phyloP scores from a whole-genome alignment of 1,139 yeast species.

The Meyerozyma elateridarum region DNA sequence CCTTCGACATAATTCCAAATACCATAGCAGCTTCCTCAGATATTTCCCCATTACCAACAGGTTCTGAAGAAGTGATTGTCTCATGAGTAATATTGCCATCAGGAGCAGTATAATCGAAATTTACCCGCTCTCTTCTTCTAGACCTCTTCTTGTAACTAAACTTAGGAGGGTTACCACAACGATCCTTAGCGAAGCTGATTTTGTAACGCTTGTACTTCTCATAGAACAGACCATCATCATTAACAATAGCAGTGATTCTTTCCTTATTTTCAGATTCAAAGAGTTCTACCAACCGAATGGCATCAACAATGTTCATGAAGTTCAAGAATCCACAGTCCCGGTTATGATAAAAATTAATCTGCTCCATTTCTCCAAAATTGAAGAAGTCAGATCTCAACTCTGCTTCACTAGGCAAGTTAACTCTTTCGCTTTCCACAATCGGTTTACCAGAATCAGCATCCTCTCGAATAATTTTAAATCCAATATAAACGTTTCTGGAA shows the following conservation, averaged over 20 bases:
- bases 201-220: constrained; percentile 31
- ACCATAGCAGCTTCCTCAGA: constrained; percentile 45
- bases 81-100: neutral
- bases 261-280: constrained; percentile 23
- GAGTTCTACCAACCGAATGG: constrained; percentile 31
- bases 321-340: constrained; percentile 45
- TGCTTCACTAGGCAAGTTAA: constrained; percentile 24
- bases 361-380: constrained; percentile 41
- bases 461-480: constrained; percentile 19
- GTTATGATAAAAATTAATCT: constrained; percentile 42
- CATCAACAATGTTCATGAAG: constrained; percentile 37
- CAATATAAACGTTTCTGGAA: constrained; percentile 45
- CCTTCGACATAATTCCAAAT: constrained; percentile 38
- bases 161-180: constrained; percentile 47
- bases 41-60: constrained; percentile 16
- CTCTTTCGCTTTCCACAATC: neutral
- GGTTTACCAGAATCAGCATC: constrained; percentile 4
- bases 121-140: constrained; percentile 1
- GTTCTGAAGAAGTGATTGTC: neutral
- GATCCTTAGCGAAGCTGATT: constrained; percentile 44
- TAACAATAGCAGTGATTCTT: constrained; percentile 16
- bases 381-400: constrained; percentile 33
- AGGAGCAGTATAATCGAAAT: neutral
- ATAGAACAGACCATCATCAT: constrained; percentile 31
- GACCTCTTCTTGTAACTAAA: constrained; percentile 25